These are phyloP conservation scores for Mycena metata DNA, from an alignment of 768 basidiomycete genomes.

Conservation along the genomic window DNA sequence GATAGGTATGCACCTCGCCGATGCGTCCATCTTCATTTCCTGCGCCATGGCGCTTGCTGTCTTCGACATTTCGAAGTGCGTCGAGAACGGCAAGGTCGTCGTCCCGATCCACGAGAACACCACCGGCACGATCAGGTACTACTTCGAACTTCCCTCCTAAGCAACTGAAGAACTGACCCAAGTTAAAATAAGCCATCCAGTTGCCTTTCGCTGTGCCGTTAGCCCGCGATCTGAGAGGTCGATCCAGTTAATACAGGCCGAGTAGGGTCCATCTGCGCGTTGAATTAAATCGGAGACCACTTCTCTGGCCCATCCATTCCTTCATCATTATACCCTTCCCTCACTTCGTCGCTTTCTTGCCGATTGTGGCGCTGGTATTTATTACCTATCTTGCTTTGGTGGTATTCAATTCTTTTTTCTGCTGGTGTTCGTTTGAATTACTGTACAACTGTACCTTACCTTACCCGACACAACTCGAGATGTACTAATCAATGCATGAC, in stretches of 20 bases:
- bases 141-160: neutral
- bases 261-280: slow-evolving; percentile 46
- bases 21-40: slow-evolving; percentile 65
- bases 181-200: slow-evolving; percentile 62
- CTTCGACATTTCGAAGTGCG: slow-evolving; percentile 62
- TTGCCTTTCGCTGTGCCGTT: slow-evolving; percentile 71
- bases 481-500: slow-evolving; percentile 30
- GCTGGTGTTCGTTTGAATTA: slow-evolving; percentile 32
- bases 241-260: slow-evolving; percentile 64
- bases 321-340: slow-evolving; percentile 17
- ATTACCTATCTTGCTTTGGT: slow-evolving; percentile 51
- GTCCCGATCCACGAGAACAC: slow-evolving; percentile 70
- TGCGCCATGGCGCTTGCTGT: slow-evolving; percentile 67
- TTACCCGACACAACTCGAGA: slow-evolving; percentile 31
- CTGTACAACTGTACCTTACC: slow-evolving; percentile 40
- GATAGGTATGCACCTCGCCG: slow-evolving; percentile 66
- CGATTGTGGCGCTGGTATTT: slow-evolving; percentile 38
- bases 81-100: slow-evolving; percentile 60
- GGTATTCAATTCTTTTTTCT: slow-evolving; percentile 35
- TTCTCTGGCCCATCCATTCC: slow-evolving; percentile 25
- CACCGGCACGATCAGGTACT: slow-evolving; percentile 73
- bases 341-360: slow-evolving; percentile 33
- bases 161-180: neutral
- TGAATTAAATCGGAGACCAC: slow-evolving; percentile 27
- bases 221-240: slow-evolving; percentile 73